Evolutionary conservation across 352 stramenopile species (phyloP).

Genomic region (Phytophthora multivora): DNA sequence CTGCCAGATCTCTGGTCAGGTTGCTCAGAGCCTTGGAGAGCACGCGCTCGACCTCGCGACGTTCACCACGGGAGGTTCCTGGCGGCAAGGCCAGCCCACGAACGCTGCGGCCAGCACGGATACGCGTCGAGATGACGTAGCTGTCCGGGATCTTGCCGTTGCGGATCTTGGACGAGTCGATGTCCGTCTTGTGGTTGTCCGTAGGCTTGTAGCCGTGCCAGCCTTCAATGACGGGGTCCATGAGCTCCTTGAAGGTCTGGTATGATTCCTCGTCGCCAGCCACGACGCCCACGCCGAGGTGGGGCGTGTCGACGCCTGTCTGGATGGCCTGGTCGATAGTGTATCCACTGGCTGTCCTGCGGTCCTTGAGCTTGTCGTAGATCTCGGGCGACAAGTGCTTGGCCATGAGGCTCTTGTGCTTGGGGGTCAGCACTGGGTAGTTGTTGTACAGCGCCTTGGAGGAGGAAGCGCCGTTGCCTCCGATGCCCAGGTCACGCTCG

Average conservation of each 20-base stretch:
- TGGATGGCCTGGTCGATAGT: constrained; percentile 86
- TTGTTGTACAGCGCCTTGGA: constrained; percentile 56
- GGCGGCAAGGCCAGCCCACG: constrained; percentile 81
- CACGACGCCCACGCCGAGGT: constrained; percentile 74
- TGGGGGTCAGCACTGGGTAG: constrained; percentile 80
- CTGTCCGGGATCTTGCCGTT: constrained; percentile 65
- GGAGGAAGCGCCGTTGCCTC: constrained; percentile 2
- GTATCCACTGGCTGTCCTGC: constrained; percentile 68
- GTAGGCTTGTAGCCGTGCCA: constrained; percentile 75
- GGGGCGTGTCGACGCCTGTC: constrained; percentile 69
- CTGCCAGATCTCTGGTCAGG: constrained; percentile 68
- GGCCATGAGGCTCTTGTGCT: constrained; percentile 76
- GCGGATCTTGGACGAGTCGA: constrained; percentile 67
- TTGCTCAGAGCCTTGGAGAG: constrained; percentile 74
- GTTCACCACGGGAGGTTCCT: constrained; percentile 72
- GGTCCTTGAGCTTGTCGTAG: constrained; percentile 70
- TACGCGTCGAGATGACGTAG: constrained; percentile 90
- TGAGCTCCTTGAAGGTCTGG: constrained; percentile 73
- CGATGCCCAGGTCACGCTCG: constrained; percentile 66
- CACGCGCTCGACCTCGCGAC: constrained; percentile 70
- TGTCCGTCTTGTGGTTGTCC: constrained; percentile 73
- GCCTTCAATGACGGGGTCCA: constrained; percentile 81
- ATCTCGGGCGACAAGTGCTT: constrained; percentile 81
- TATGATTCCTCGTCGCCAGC: constrained; percentile 88
- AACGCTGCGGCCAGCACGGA: constrained; percentile 86